Evolutionary conservation across 495 filamentous ascomycete genomes (phyloP), one percentile per base, ranked within the genome.

Genomic region (Penicillium argentinense): DNA sequence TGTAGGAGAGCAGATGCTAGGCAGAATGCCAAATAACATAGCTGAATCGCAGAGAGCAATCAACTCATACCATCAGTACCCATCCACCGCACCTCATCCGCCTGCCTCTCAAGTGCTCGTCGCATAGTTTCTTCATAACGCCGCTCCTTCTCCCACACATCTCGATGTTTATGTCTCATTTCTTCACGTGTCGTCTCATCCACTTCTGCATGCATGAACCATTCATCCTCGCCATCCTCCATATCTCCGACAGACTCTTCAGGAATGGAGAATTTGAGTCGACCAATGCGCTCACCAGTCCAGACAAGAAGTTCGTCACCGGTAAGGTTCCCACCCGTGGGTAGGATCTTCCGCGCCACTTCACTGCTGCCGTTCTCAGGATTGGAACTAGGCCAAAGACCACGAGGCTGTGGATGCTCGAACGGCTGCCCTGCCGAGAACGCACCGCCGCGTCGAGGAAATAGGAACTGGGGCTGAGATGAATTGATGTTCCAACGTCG

Each of bases 71-170:
- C 85, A 42, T 91, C 74, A 25, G 84, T 82, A 43, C 80, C 77
- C 59, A 91, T 79, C 67, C 87, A 89, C 49, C 87, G 73, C 48
- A 87, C 86, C 59, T 93, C 90, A 68, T 91, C 82, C 12, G 89
- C 89, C 64, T 95, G 89, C 60, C 76, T 75, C 67, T 88, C 80
- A 45, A 96, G 65, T 9, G 86, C 88, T 40, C 76, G 71, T 42
- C 88, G 77, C 87, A 96, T 91, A 52, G 67, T 78, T 37, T 77
- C 70, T 23, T 69, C 71, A 67, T 91, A 91, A 55, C 74, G 74
- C 50, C 67, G 64, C 60, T 85, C 83, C 34, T 45, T 62, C 33
- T 66, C 68, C 58, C 49, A 54, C 32, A 57, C 54, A 42, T 61
- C 62, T 27, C 54, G 70, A 60, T 59, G 71, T 59, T 54, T 77